phyloP scores from a whole-genome alignment of 2,329 filamentous ascomycete genomes.

The Nemania bipapillata region DNA sequence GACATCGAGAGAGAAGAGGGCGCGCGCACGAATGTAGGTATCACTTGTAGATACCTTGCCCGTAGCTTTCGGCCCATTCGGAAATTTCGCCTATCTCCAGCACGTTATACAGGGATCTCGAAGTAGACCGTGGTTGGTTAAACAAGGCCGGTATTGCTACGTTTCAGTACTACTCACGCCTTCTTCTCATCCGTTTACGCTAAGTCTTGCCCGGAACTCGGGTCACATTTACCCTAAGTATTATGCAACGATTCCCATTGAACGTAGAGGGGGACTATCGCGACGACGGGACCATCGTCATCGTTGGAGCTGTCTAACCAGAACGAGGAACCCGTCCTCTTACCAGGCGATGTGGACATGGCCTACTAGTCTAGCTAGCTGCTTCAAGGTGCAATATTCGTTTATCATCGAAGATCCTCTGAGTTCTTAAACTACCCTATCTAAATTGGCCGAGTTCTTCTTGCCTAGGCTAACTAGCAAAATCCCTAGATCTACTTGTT shows the following conservation, averaged over 20 bases:
- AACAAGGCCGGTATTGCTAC: slow-evolving; percentile 26
- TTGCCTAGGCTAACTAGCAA: slow-evolving; percentile 1
- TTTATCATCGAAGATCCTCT: slow-evolving; percentile 1
- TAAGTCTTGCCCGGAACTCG: slow-evolving; percentile 29
- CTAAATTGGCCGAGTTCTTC: not conserved
- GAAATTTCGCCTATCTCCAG: slow-evolving; percentile 38
- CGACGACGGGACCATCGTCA: slow-evolving; percentile 16
- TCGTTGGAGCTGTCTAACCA: slow-evolving; percentile 16
- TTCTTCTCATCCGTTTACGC: not conserved
- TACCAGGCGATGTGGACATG: slow-evolving; percentile 12
- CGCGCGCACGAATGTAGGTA: not conserved
- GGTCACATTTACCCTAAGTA: slow-evolving; percentile 22
- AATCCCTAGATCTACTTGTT: not conserved
- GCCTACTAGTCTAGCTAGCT: slow-evolving; percentile 6
- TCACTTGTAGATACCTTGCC: slow-evolving; percentile 12
- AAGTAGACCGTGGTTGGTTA: slow-evolving; percentile 17
- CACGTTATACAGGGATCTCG: slow-evolving; percentile 35
- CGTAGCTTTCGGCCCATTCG: slow-evolving; percentile 35
- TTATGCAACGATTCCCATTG: slow-evolving; percentile 1
- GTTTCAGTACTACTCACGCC: slow-evolving; percentile 27
- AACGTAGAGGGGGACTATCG: slow-evolving; percentile 1
- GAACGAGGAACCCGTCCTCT: slow-evolving; percentile 17
- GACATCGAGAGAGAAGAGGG: not conserved
- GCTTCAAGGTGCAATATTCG: not conserved
- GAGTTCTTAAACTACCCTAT: not conserved